Base-by-base conservation (phyloP, 2,329 filamentous ascomycete genomes). In the Sclerotinia spermophila region DNA sequence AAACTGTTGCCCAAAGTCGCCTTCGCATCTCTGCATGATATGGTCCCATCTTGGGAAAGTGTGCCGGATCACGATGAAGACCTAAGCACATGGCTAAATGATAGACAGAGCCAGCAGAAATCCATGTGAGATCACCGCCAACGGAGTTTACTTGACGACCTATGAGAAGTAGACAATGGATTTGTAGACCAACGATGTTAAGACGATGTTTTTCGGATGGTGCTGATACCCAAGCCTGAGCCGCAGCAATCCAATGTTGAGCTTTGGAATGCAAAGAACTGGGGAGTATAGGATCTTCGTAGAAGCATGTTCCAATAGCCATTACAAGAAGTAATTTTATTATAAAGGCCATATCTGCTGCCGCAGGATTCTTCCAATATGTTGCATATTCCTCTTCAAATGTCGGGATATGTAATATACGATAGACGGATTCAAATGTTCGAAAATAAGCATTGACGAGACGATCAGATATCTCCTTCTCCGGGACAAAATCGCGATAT, bases 1-100 rank as follows among this genome's bases (percentile, higher is more conserved):
- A 71, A 21, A 87, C 82, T 0, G 85, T 86, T 6, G 83, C 82
- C 87, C 86, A 89, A 1, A 89, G 75, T 4, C 86, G 81, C 5
- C 86, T 81, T 2, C 86, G 82, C 78, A 89, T 82, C 77, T 89
- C 87, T 0, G 82, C 81, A 35, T 82, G 80, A 56, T 84, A 82
- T 1, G 79, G 75, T 2, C 84, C 82, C 80, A 86, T 84, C 30
- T 81, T 80, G 15, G 81, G 81, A 8, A 87, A 82, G 69, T 82
- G 79, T 48, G 79, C 81, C 0, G 87, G 86, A 70, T 89, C 87
- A 3, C 85, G 82, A 75, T 89, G 86, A 6, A 89, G 79, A 5
- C 87, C 87, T 81, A 88, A 86, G 70, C 82, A 83, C 76, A 88
- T 84, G 68, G 86, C 87, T 21, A 82, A 82, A 10, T 86, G 81